Percentiles rank a stretch among this genome's conserved stretches.
phyloP scores from a whole-genome alignment of 495 filamentous ascomycete species.

The Terfezia boudieri region DNA sequence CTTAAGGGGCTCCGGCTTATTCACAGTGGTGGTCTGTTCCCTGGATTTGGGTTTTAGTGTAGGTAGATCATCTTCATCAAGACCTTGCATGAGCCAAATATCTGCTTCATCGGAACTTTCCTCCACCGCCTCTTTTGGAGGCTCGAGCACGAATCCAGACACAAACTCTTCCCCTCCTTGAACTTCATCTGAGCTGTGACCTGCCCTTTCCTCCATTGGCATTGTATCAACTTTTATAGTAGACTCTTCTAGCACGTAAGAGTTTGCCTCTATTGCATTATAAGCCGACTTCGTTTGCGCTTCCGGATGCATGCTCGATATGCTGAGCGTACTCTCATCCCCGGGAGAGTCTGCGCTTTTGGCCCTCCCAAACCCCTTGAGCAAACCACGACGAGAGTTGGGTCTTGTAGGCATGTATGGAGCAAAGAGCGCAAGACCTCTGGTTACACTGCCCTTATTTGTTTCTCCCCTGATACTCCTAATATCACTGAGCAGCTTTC shows the following conservation, averaged over 20 bases:
- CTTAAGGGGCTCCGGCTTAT: too few relatives aligned
- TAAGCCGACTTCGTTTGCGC: background rate
- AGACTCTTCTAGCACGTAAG: background rate
- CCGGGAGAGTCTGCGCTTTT: too few relatives aligned
- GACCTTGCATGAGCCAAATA: background rate
- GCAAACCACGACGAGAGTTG: constrained; percentile 3
- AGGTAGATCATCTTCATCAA: too few relatives aligned
- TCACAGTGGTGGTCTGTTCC: too few relatives aligned
- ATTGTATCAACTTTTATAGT: background rate
- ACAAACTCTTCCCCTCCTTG: background rate
- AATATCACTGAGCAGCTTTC: constrained; percentile 17
- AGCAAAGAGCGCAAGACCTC: constrained; percentile 12
- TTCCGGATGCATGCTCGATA: too few relatives aligned
- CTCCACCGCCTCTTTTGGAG: background rate
- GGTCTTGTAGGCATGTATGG: constrained; percentile 14
- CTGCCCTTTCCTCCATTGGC: background rate
- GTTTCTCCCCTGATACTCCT: constrained; percentile 14
- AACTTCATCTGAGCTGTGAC: background rate
- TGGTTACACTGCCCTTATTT: constrained; percentile 5
- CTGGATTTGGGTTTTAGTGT: too few relatives aligned
- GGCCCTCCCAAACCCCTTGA: too few relatives aligned
- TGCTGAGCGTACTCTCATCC: too few relatives aligned
- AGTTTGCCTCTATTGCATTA: background rate
- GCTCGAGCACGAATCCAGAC: background rate
- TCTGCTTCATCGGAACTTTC: background rate